Base-by-base conservation (phyloP, 805 yeast genomes). In the Ogataea methanolica region DNA sequence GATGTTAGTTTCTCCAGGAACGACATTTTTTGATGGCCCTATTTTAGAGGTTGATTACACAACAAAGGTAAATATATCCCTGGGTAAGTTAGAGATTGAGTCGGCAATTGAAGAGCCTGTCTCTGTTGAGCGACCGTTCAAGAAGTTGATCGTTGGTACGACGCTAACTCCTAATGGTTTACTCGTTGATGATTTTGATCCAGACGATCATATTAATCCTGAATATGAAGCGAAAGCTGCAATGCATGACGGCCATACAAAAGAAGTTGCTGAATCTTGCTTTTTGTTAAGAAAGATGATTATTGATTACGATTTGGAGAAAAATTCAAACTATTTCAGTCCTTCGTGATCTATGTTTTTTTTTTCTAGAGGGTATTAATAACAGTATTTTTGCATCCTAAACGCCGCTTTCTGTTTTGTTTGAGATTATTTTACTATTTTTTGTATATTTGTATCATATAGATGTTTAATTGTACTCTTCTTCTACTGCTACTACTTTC, bases 111-210 rank as follows among this genome's bases (percentile, higher is more conserved):
- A 42, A 17, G 41, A 39, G 19, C 14, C 5, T 9, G 15, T 33
- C 21, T 33, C 42, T 5, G 33, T 11, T 5, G 17, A 29, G 7
- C 36, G 41, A 2, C 45, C 48, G 14, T 47, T 47, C 17, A 31
- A 31, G 14, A 6, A 15, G 2, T 36, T 47, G 4, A 42, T 50
- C n/a, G 12, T 5, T 4, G 33, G 35, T 1, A 41, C 38, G n/a
- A 29, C 17, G 6, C 38, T 50, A 33, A 15, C 26, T 8, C 3
- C 44, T 2, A 44, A 36, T 19, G 56, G 52, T 6, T 41, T 53
- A 22, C 41, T 53, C 5, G 22, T 34, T 6, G 38, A 15, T 14
- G 56, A 53, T 38, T 51, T 42, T 38, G 54, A 51, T 43, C 54
- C 54, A 4, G 54, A 53, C 21, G 31, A 31, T 14, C 36, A 42